Evolutionary conservation across 2,329 filamentous ascomycete genomes (phyloP), one percentile per base, ranked within the genome.

Genomic region (Penicillium sp.): DNA sequence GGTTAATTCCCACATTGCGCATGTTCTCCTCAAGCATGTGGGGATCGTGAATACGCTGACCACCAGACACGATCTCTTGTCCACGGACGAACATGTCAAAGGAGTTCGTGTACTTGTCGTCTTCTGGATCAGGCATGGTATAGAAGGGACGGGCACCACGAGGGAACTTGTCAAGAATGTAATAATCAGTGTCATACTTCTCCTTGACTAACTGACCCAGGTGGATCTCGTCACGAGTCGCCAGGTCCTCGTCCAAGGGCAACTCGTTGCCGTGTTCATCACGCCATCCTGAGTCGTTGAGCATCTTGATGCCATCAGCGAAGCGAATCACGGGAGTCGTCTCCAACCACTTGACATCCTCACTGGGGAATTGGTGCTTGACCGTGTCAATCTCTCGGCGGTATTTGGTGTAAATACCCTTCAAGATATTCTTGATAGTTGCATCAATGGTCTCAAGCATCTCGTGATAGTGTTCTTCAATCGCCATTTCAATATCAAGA

Each of bases 11-110:
- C 48, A 85, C 82, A 48, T 84, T 84, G 58, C 83, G 82, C 89
- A 97, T 92, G 69, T 89, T 90, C 66, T 88, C 83, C 45, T 88
- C 83, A n/a, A 97, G 80, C 70, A 90, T 83, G 5, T 82, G 77
- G 0, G 90, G 84, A 60, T 95, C 87, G 72, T 97, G 90, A 61
- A 97, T 96, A 84, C 93, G 91, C 75, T 97, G 93, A 8, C 93
- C 93, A 65, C 93, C 93, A 1, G 91, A 93, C 46, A 93, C 87
- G 56, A 97, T 95, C 73, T 97, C 93, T 70, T 97, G 93, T 0
- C 93, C 93, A 29, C 93, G 89, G 44, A 96, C 84, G 77, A 97
- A 97, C 56, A 97, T 96, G 72, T 97, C 93, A 67, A 96, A 97
- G 0, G 93, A 96, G 72, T 96, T 96, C 50, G 93, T 97, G 72